Evolutionary conservation across 176 grass and related monocot genomes (phyloP).

Genomic region (Aegilops tauschii): DNA sequence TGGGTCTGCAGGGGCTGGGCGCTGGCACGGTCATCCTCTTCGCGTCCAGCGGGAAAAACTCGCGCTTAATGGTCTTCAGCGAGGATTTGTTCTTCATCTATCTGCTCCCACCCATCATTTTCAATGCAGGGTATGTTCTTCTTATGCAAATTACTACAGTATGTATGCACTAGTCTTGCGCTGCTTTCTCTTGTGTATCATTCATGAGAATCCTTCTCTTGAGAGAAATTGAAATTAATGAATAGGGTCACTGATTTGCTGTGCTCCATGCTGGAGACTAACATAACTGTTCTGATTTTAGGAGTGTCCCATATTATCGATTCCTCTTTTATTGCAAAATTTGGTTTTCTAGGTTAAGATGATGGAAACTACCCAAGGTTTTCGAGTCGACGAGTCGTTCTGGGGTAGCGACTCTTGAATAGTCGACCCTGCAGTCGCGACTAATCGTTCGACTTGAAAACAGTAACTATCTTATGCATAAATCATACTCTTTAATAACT

Average conservation of each 20-base stretch:
- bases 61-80: slow-evolving; percentile 61
- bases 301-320: not conserved
- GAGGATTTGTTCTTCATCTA: slow-evolving; percentile 90
- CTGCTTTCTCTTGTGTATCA: too few relatives aligned
- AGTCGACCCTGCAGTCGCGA: too few relatives aligned
- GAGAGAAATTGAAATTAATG: not conserved
- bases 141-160: not conserved
- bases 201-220: not conserved
- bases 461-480: not conserved
- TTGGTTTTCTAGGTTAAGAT: not conserved
- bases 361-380: not conserved
- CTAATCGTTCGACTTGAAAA: too few relatives aligned
- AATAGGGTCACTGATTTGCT: not conserved
- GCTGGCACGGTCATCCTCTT: slow-evolving; percentile 63
- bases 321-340: too few relatives aligned
- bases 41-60: slow-evolving; percentile 53
- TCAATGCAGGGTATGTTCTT: slow-evolving; percentile 69
- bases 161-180: not conserved
- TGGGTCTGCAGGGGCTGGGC: slow-evolving; percentile 53
- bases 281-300: not conserved
- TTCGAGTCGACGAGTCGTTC: too few relatives aligned
- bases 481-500: not conserved
- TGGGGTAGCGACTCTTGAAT: too few relatives aligned
- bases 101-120: slow-evolving; percentile 79
- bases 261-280: not conserved